Conservation (phyloP, 2,329 filamentous ascomycete genomes). For the Ilyonectria destructans region DNA sequence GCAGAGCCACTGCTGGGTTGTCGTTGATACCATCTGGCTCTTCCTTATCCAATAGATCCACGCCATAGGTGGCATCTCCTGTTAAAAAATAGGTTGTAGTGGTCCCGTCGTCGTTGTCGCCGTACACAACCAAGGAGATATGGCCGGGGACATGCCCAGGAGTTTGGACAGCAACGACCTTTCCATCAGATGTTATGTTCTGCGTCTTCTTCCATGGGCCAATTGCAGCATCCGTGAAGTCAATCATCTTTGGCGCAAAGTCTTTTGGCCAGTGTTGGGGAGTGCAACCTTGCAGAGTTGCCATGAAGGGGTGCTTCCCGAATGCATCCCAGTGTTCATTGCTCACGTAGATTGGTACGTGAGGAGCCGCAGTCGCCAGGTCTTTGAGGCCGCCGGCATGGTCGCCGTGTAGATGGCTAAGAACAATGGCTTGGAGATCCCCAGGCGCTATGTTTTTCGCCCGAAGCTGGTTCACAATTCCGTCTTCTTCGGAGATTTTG, state of each 20-base stretch:
- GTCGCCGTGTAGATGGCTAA: slow-evolving; percentile 29
- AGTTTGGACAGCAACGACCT: slow-evolving; percentile 14
- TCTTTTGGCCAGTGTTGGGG: slow-evolving; percentile 20
- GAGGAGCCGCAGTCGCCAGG: slow-evolving; percentile 5
- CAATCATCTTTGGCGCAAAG: slow-evolving; percentile 13
- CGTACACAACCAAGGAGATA: slow-evolving; percentile 20
- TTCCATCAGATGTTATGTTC: slow-evolving; percentile 21
- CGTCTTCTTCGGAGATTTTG: background rate
- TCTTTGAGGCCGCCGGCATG: slow-evolving; percentile 18
- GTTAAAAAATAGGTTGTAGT: slow-evolving; percentile 20
- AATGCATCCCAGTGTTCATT: slow-evolving; percentile 23
- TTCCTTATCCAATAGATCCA: slow-evolving; percentile 20
- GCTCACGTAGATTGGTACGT: slow-evolving; percentile 17
- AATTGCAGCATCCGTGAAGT: slow-evolving; percentile 1
- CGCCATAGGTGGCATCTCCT: slow-evolving; percentile 21
- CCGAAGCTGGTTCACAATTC: slow-evolving; percentile 19
- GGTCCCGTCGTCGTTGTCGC: slow-evolving; percentile 1
- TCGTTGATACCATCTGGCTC: slow-evolving; percentile 28
- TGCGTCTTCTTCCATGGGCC: slow-evolving; percentile 24
- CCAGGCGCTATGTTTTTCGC: slow-evolving; percentile 12
- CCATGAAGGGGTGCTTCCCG: slow-evolving; percentile 2
- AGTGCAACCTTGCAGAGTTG: slow-evolving; percentile 12
- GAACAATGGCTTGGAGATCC: slow-evolving; percentile 19
- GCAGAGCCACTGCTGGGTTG: slow-evolving; percentile 10
- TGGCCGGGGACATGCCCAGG: slow-evolving; percentile 26